These are phyloP conservation scores for Naganishia albida DNA, from an alignment of 1,284 basidiomycete species.

Conservation along the genomic window DNA sequence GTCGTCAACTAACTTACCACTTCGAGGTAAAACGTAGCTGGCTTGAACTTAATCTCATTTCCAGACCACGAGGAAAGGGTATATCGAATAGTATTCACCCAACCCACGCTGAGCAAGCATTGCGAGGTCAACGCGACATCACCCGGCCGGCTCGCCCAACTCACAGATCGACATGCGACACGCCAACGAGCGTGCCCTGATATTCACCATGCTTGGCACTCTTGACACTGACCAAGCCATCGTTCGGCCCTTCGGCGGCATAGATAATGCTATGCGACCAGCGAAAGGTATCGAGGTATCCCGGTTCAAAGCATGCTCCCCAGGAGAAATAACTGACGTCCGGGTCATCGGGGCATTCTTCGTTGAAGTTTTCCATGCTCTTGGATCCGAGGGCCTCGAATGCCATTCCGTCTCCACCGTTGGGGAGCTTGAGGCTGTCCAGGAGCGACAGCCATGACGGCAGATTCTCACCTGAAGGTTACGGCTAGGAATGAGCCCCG, in stretches of 20 bases:
- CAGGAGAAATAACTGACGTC: slow-evolving; percentile 87
- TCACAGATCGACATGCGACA: slow-evolving; percentile 88
- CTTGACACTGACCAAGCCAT: slow-evolving; percentile 81
- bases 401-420: slow-evolving; percentile 85
- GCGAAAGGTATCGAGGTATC: slow-evolving; percentile 84
- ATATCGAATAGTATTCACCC: slow-evolving; percentile 51
- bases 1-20: slow-evolving; percentile 57
- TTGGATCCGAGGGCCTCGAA: slow-evolving; percentile 84
- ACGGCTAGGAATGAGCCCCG: slow-evolving; percentile 4
- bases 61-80: slow-evolving; percentile 83
- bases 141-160: slow-evolving; percentile 29
- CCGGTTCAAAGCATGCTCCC: slow-evolving; percentile 86
- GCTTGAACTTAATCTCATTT: slow-evolving; percentile 82
- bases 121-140: slow-evolving; percentile 1
- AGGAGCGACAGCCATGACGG: slow-evolving; percentile 59
- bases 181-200: slow-evolving; percentile 75
- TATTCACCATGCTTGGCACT: slow-evolving; percentile 74
- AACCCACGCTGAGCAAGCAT: slow-evolving; percentile 49
- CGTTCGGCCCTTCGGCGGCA: slow-evolving; percentile 88
- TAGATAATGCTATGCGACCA: slow-evolving; percentile 64
- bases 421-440: slow-evolving; percentile 68
- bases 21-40: slow-evolving; percentile 82
- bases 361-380: slow-evolving; percentile 85
- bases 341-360: slow-evolving; percentile 72
- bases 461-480: slow-evolving; percentile 50